These are phyloP conservation scores for Lantana camara DNA, from an alignment of 257 asterid species.

Conservation along the genomic window DNA sequence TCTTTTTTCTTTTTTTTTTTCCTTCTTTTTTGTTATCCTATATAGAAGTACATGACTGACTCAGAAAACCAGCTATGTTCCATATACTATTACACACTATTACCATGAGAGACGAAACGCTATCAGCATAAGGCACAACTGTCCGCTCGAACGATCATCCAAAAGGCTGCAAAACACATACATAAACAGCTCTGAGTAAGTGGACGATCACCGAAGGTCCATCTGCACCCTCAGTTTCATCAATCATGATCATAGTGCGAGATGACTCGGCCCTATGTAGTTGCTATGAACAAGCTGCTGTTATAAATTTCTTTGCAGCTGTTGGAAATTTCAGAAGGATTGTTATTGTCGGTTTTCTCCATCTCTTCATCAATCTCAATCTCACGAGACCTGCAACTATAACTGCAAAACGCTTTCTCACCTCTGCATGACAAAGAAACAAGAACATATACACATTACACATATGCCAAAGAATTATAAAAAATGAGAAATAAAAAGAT, in stretches of 20 bases:
- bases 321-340: constrained; percentile 36
- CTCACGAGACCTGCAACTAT: constrained; percentile 66
- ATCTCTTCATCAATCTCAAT: constrained; percentile 72
- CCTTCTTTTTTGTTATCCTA: constrained; percentile 6
- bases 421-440: constrained; percentile 56
- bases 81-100: constrained; percentile 12
- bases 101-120: constrained; percentile 52
- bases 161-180: constrained; percentile 48
- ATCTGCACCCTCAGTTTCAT: constrained; percentile 42
- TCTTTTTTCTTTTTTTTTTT: background rate
- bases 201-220: constrained; percentile 45
- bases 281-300: constrained; percentile 43
- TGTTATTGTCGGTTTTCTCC: constrained; percentile 39
- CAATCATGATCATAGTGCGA: constrained; percentile 45
- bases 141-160: constrained; percentile 31
- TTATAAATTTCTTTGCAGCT: constrained; percentile 40
- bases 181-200: constrained; percentile 49
- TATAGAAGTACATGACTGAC: constrained; percentile 20
- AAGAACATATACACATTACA: constrained; percentile 2
- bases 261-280: constrained; percentile 21
- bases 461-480: background rate
- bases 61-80: constrained; percentile 4
- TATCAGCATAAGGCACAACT: constrained; percentile 32
- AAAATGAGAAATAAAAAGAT: background rate
- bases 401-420: constrained; percentile 92